These are phyloP conservation scores for Trichocomaceae sp. DNA, from an alignment of 2,329 filamentous ascomycete genomes.

Conservation along the genomic window DNA sequence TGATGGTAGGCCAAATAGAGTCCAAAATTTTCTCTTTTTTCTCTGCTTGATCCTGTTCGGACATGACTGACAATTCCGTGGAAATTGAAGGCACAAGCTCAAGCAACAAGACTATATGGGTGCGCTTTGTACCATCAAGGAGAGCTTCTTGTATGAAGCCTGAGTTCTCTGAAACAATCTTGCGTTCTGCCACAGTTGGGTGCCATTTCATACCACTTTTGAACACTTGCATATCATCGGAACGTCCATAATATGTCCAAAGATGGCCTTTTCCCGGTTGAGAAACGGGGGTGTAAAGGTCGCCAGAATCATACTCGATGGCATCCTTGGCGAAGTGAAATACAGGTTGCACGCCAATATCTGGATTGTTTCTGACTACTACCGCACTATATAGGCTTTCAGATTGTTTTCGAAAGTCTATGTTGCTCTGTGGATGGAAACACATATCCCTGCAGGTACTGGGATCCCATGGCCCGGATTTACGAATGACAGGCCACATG, in stretches of 20 bases:
- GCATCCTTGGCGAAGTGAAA: slow-evolving; percentile 3
- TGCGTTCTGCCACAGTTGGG: slow-evolving; percentile 1
- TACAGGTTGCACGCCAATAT: slow-evolving; percentile 1
- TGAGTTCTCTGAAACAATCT: neutral
- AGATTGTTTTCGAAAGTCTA: neutral
- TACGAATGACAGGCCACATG: slow-evolving; percentile 6
- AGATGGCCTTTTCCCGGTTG: slow-evolving; percentile 2
- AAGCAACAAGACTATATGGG: slow-evolving; percentile 2
- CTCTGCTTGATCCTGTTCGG: neutral
- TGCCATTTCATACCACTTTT: slow-evolving; percentile 12
- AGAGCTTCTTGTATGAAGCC: slow-evolving; percentile 1
- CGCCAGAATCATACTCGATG: slow-evolving; percentile 4
- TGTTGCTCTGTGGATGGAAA: slow-evolving; percentile 4
- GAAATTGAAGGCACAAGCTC: slow-evolving; percentile 1
- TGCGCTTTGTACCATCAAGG: neutral
- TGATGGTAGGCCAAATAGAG: slow-evolving; percentile 2
- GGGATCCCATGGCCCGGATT: slow-evolving; percentile 6
- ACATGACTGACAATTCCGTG: neutral
- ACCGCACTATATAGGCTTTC: slow-evolving; percentile 3
- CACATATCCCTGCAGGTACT: slow-evolving; percentile 1
- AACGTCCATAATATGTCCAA: slow-evolving; percentile 11
- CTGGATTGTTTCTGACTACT: slow-evolving; percentile 1
- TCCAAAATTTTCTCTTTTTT: neutral
- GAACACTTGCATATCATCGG: slow-evolving; percentile 18
- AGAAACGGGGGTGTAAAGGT: slow-evolving; percentile 8